These are phyloP conservation scores for Nicotiana otophora DNA, from an alignment of 257 asterid genomes.

Conservation along the genomic window DNA sequence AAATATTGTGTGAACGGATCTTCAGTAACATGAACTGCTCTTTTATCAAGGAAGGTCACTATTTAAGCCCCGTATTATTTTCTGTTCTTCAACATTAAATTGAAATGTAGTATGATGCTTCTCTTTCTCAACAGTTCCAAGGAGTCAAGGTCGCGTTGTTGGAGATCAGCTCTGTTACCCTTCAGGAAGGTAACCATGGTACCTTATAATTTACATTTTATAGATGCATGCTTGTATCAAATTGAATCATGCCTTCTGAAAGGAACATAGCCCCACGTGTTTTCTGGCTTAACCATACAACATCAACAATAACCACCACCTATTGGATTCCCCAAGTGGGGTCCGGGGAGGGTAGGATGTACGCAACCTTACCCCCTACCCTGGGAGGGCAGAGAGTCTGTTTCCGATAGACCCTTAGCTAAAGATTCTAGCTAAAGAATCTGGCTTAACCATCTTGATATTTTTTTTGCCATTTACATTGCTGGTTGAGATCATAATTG, in stretches of 20 bases:
- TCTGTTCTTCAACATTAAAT: conserved; percentile 16
- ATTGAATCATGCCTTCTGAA: not conserved
- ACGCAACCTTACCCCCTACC: too few relatives aligned
- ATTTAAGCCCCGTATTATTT: not conserved
- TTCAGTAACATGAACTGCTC: not conserved
- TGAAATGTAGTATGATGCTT: conserved; percentile 11
- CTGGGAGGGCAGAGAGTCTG: too few relatives aligned
- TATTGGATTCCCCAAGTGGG: too few relatives aligned
- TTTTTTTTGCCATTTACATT: not conserved
- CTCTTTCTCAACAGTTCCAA: not conserved
- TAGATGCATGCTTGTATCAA: not conserved
- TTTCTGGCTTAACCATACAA: not conserved
- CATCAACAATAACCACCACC: too few relatives aligned
- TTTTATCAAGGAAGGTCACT: not conserved
- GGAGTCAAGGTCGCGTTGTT: conserved; percentile 35
- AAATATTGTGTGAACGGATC: not conserved
- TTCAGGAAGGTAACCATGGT: conserved; percentile 38
- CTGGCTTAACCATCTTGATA: not conserved
- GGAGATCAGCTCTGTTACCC: conserved; percentile 50
- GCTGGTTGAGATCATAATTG: not conserved
- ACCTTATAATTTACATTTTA: not conserved
- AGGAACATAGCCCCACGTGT: not conserved
- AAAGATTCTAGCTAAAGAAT: not conserved
- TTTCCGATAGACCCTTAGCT: too few relatives aligned
- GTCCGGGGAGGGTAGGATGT: too few relatives aligned